phyloP scores from a whole-genome alignment of 2,329 filamentous ascomycete genomes.

The Sclerotinia spermophila region DNA sequence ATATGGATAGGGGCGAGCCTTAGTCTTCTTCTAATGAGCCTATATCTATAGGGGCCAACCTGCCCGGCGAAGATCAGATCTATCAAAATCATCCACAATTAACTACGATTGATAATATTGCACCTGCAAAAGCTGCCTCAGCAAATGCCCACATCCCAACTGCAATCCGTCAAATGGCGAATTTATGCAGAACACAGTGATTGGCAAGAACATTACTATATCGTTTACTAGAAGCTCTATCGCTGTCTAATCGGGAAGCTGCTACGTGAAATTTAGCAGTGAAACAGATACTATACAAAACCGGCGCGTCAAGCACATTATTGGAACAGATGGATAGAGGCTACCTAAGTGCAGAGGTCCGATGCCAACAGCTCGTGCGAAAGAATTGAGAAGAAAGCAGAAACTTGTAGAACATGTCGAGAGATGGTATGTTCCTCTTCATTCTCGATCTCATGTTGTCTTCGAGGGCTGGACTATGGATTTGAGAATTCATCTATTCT shows the following conservation, averaged over 20 bases:
- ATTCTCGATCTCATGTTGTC: accelerated
- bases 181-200: too few species aligned
- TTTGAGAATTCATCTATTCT: accelerated
- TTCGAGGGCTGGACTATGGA: background rate
- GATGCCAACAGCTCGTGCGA: accelerated
- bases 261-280: background rate
- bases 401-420: background rate
- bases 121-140: too few species aligned
- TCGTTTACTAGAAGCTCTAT: accelerated
- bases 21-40: background rate
- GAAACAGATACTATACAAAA: accelerated
- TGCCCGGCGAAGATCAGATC: too few species aligned
- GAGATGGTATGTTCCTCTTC: background rate
- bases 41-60: too few species aligned
- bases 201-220: background rate
- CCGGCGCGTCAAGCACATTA: background rate
- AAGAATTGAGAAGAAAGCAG: accelerated
- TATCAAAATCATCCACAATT: too few species aligned
- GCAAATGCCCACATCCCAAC: too few species aligned
- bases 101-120: too few species aligned
- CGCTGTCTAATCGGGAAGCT: accelerated
- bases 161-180: too few species aligned
- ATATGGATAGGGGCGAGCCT: too few species aligned
- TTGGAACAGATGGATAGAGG: too few species aligned
- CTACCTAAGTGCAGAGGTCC: too few species aligned